These are phyloP conservation scores for Citrus maxima DNA, from an alignment of 345 rosid species.

Conservation along the genomic window DNA sequence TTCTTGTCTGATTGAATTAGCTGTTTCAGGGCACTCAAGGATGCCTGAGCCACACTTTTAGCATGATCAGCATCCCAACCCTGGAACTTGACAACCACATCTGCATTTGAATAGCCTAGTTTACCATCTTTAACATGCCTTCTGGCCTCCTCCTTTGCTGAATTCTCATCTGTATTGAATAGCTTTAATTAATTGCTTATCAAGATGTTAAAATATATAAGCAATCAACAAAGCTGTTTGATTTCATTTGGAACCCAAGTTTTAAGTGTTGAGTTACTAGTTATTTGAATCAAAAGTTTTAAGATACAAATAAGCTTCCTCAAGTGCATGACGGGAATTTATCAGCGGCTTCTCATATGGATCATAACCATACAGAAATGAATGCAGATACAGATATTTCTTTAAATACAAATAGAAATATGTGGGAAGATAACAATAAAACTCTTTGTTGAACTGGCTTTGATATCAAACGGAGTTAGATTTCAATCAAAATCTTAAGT, in stretches of 20 bases:
- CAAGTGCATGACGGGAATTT: neutral
- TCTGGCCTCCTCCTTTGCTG: constrained; percentile 78
- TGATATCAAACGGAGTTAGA: neutral
- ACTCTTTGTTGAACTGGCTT: neutral
- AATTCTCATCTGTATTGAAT: constrained; percentile 53
- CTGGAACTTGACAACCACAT: constrained; percentile 82
- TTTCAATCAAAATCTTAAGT: neutral
- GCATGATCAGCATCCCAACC: constrained; percentile 79
- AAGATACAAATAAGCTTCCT: neutral
- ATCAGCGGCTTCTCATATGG: neutral
- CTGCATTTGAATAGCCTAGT: constrained; percentile 75
- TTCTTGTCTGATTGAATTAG: constrained; percentile 67
- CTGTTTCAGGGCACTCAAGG: constrained; percentile 82
- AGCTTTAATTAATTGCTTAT: neutral
- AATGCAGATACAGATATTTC: neutral
- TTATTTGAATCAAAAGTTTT: neutral
- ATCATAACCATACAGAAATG: neutral
- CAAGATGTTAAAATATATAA: neutral
- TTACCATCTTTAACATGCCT: constrained; percentile 44
- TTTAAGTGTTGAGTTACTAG: neutral
- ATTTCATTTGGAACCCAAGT: neutral
- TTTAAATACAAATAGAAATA: neutral
- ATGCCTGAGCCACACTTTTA: constrained; percentile 77
- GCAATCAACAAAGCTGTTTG: neutral
- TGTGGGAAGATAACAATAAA: neutral